Conservation (phyloP, 2,329 filamentous ascomycete genomes). For the Fusarium newnesense region DNA sequence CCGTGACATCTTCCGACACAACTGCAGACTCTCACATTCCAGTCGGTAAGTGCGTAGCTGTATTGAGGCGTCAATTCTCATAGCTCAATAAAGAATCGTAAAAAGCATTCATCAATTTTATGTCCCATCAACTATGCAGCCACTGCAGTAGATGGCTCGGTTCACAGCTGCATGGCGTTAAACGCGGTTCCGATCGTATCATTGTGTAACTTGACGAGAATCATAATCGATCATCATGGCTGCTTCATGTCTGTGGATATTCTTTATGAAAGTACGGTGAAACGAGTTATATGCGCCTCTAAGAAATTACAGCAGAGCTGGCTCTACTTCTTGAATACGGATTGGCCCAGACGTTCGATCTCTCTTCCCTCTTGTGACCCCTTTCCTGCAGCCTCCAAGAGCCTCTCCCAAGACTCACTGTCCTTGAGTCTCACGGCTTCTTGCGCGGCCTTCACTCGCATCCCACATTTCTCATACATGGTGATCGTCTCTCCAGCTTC, state of each 20-base stretch:
- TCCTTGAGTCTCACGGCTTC: slow-evolving; percentile 89
- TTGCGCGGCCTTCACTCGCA: slow-evolving; percentile 88
- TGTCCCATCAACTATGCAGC: background rate
- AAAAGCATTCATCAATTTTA: background rate
- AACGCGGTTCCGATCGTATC: slow-evolving; percentile 2
- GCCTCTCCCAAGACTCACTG: slow-evolving; percentile 74
- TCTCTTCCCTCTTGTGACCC: slow-evolving; percentile 75
- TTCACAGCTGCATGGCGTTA: background rate
- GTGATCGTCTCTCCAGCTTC: slow-evolving; percentile 76
- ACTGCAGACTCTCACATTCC: slow-evolving; percentile 6
- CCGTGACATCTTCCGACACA: slow-evolving; percentile 18
- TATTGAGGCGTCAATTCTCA: slow-evolving; percentile 2
- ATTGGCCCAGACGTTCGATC: slow-evolving; percentile 81
- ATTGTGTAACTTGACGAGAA: background rate
- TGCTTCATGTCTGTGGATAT: background rate
- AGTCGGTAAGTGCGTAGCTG: background rate
- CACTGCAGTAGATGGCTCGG: slow-evolving; percentile 11
- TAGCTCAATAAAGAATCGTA: slow-evolving; percentile 1
- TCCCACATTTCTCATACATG: slow-evolving; percentile 97
- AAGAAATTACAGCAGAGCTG: slow-evolving; percentile 13
- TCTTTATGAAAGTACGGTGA: slow-evolving; percentile 7
- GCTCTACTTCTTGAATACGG: slow-evolving; percentile 59
- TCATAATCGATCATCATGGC: background rate
- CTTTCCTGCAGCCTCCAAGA: slow-evolving; percentile 79
- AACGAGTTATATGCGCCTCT: slow-evolving; percentile 9